A percentile compares a stretch with the other conserved stretches of the same genome.
Conservation (phyloP, 1,284 basidiomycete species). For the Leccinum pachyderme region DNA sequence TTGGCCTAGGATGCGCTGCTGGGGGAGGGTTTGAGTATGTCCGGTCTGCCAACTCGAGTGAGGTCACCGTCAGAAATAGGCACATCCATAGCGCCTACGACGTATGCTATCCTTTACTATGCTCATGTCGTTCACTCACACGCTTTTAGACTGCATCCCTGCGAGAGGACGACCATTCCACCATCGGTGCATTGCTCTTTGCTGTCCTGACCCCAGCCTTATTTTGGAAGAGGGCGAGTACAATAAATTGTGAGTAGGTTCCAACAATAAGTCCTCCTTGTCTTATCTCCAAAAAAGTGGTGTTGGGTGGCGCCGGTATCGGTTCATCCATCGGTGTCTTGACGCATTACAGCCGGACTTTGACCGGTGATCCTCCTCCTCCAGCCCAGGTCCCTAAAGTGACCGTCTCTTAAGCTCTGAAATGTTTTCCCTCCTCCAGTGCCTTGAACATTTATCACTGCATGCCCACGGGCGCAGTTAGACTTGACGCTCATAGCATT, state of each 20-base stretch:
- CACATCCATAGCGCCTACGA: constrained; percentile 51
- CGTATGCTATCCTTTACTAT: constrained; percentile 36
- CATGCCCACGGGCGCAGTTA: background rate
- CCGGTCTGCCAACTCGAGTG: constrained; percentile 41
- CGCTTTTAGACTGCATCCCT: constrained; percentile 49
- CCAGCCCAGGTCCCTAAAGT: constrained; percentile 36
- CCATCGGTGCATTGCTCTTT: constrained; percentile 62
- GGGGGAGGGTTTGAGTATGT: constrained; percentile 48
- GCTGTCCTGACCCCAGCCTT: constrained; percentile 63
- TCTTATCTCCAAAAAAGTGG: constrained; percentile 40
- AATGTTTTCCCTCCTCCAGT: background rate
- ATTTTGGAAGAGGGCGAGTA: constrained; percentile 62
- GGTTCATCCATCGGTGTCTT: constrained; percentile 61
- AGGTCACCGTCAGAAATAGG: constrained; percentile 39
- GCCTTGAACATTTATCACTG: background rate
- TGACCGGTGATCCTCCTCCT: constrained; percentile 51
- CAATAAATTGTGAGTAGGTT: constrained; percentile 49
- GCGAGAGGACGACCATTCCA: constrained; percentile 66
- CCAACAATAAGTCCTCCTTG: background rate
- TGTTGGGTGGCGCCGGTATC: constrained; percentile 65
- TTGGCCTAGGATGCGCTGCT: constrained; percentile 32
- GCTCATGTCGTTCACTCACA: background rate
- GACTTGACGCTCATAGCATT: background rate
- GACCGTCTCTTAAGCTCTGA: constrained; percentile 6
- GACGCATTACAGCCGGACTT: constrained; percentile 49